Percentiles rank a stretch among this genome's conserved stretches.
Conservation (phyloP, 1,139 yeast genomes). For the Zygosaccharomyces sapae region DNA sequence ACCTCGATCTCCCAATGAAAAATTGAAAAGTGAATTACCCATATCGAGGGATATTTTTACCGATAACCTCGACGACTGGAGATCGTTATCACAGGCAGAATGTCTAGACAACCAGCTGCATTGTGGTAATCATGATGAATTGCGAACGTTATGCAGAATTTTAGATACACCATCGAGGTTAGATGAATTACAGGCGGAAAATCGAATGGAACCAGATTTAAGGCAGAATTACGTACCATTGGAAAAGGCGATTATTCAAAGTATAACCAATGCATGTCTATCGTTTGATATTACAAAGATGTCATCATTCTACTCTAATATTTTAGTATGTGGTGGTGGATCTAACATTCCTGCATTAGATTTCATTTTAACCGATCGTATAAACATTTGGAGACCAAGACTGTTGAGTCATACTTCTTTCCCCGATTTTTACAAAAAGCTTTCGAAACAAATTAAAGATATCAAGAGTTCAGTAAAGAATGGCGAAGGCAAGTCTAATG, state of each 20-base stretch:
- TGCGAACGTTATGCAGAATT: slow-evolving; percentile 32
- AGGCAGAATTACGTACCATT: slow-evolving; percentile 42
- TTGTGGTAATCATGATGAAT: slow-evolving; percentile 33
- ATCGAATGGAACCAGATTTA: slow-evolving; percentile 21
- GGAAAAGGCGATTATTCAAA: slow-evolving; percentile 86
- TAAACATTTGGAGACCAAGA: slow-evolving; percentile 78
- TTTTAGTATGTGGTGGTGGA: slow-evolving; percentile 88
- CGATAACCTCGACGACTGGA: slow-evolving; percentile 56
- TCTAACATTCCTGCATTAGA: slow-evolving; percentile 78
- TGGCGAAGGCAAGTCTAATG: slow-evolving; percentile 19
- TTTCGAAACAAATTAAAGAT: slow-evolving; percentile 37
- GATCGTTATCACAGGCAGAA: slow-evolving; percentile 53
- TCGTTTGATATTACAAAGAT: slow-evolving; percentile 50
- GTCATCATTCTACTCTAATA: slow-evolving; percentile 68
- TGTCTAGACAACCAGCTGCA: slow-evolving; percentile 27
- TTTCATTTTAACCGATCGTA: slow-evolving; percentile 69
- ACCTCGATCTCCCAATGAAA: slow-evolving; percentile 14
- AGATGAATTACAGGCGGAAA: slow-evolving; percentile 25
- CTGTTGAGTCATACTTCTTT: slow-evolving; percentile 51
- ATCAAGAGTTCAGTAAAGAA: slow-evolving; percentile 21
- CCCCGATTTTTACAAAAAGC: slow-evolving; percentile 49
- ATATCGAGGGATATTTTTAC: slow-evolving; percentile 63
- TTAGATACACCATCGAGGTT: slow-evolving; percentile 27
- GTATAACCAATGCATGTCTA: slow-evolving; percentile 64
- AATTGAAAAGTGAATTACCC: slow-evolving; percentile 29